Conservation (phyloP, 2,329 filamentous ascomycete species). For the Nemania sp. region DNA sequence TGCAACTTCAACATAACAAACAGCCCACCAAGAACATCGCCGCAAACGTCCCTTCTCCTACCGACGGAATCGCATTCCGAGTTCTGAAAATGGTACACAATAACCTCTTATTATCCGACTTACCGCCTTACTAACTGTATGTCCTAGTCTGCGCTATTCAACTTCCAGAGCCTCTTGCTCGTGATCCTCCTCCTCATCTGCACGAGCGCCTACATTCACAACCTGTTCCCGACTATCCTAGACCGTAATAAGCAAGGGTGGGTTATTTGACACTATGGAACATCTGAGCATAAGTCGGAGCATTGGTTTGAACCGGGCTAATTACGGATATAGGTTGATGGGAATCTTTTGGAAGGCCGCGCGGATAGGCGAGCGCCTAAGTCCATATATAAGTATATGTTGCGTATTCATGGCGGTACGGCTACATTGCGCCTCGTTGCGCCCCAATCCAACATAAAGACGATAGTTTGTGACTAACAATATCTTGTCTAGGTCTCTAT, state of each 20-base stretch:
- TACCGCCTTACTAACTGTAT: slow-evolving; percentile 8
- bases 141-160: slow-evolving; percentile 88
- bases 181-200: slow-evolving; percentile 95
- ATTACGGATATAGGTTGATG: slow-evolving; percentile 58
- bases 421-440: slow-evolving; percentile 22
- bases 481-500: slow-evolving; percentile 33
- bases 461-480: slow-evolving; percentile 14
- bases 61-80: neutral
- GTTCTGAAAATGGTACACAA: slow-evolving; percentile 13
- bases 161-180: slow-evolving; percentile 95
- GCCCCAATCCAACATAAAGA: neutral
- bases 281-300: neutral
- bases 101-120: neutral
- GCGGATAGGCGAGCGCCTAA: slow-evolving; percentile 86
- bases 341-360: slow-evolving; percentile 97
- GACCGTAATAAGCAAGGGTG: slow-evolving; percentile 93
- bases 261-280: slow-evolving; percentile 27
- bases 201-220: slow-evolving; percentile 92
- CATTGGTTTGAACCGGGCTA: slow-evolving; percentile 1
- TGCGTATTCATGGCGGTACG: slow-evolving; percentile 91
- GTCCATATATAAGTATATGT: slow-evolving; percentile 92
- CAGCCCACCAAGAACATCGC: neutral
- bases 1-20: slow-evolving; percentile 12
- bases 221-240: slow-evolving; percentile 84
- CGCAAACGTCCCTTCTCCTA: neutral